Percentiles rank a stretch among this genome's conserved stretches.
Evolutionary conservation across 106 monocot genomes (phyloP).

Genomic region (Acorus calamus): DNA sequence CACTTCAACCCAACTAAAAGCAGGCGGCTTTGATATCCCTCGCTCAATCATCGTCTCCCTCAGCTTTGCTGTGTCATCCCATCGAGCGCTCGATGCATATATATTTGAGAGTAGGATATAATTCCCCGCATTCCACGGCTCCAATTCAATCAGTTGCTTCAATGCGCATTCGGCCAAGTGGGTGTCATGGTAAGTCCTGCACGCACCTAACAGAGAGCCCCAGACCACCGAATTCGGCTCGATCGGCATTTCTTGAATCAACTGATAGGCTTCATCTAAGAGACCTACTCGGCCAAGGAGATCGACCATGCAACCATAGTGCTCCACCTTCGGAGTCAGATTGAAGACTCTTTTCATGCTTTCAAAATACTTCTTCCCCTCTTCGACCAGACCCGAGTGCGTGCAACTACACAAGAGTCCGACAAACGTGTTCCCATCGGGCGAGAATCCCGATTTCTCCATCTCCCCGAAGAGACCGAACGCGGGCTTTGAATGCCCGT

Average conservation of each 20-base stretch:
- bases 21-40: slow-evolving; percentile 55
- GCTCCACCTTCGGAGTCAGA: slow-evolving; percentile 54
- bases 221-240: slow-evolving; percentile 42
- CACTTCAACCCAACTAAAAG: slow-evolving; percentile 63
- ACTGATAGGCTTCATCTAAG: slow-evolving; percentile 45
- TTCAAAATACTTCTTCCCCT: slow-evolving; percentile 45
- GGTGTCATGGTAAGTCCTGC: slow-evolving; percentile 26
- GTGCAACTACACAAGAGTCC: slow-evolving; percentile 59
- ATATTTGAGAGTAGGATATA: slow-evolving; percentile 69
- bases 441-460: slow-evolving; percentile 31
- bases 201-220: slow-evolving; percentile 43
- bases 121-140: slow-evolving; percentile 70
- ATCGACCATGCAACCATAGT: slow-evolving; percentile 82
- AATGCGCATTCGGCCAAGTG: slow-evolving; percentile 35
- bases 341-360: slow-evolving; percentile 33
- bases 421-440: slow-evolving; percentile 52
- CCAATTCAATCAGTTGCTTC: slow-evolving; percentile 42
- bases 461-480: slow-evolving; percentile 53
- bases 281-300: slow-evolving; percentile 60
- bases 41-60: slow-evolving; percentile 40
- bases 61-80: slow-evolving; percentile 52
- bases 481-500: slow-evolving; percentile 37
- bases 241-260: slow-evolving; percentile 46
- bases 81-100: slow-evolving; percentile 46
- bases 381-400: slow-evolving; percentile 58